Conservation (phyloP, 2,329 filamentous ascomycete genomes). For the Cytospora paraplurivora region DNA sequence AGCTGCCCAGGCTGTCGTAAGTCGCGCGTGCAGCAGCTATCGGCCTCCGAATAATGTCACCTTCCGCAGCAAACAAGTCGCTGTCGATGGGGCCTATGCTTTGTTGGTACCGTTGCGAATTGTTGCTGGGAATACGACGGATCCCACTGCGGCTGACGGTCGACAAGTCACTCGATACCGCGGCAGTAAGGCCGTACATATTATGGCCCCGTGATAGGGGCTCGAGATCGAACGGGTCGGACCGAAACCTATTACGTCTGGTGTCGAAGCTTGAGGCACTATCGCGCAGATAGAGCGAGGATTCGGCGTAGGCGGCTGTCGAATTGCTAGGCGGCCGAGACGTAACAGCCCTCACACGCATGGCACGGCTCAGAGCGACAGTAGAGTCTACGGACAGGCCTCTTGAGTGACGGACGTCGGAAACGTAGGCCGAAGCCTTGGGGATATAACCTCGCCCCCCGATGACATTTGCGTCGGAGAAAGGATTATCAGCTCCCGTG, state of each 20-base stretch:
- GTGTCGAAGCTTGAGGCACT: slow-evolving; percentile 48
- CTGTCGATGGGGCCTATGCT: slow-evolving; percentile 29
- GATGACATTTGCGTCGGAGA: slow-evolving; percentile 53
- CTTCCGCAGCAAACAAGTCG: slow-evolving; percentile 24
- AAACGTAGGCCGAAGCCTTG: slow-evolving; percentile 47
- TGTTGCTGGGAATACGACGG: slow-evolving; percentile 13
- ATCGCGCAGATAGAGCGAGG: slow-evolving; percentile 35
- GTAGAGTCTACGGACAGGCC: slow-evolving; percentile 45
- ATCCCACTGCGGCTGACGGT: slow-evolving; percentile 31
- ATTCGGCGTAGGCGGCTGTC: not conserved
- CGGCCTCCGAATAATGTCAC: slow-evolving; percentile 34
- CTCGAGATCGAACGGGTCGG: slow-evolving; percentile 68
- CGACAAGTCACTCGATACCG: slow-evolving; percentile 37
- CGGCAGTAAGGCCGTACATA: slow-evolving; percentile 32
- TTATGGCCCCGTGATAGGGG: slow-evolving; percentile 44
- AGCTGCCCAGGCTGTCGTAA: slow-evolving; percentile 42
- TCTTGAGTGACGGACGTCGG: slow-evolving; percentile 53
- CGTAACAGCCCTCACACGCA: slow-evolving; percentile 21
- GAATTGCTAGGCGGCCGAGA: slow-evolving; percentile 23
- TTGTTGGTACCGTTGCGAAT: slow-evolving; percentile 9
- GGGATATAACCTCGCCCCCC: slow-evolving; percentile 32
- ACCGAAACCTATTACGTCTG: slow-evolving; percentile 59
- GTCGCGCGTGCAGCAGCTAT: slow-evolving; percentile 39
- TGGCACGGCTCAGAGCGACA: slow-evolving; percentile 33
- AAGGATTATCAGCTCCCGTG: slow-evolving; percentile 45